Evolutionary conservation across 495 filamentous ascomycete species (phyloP), one percentile per base, ranked within the genome.

Genomic region (Podospora tetraspora): DNA sequence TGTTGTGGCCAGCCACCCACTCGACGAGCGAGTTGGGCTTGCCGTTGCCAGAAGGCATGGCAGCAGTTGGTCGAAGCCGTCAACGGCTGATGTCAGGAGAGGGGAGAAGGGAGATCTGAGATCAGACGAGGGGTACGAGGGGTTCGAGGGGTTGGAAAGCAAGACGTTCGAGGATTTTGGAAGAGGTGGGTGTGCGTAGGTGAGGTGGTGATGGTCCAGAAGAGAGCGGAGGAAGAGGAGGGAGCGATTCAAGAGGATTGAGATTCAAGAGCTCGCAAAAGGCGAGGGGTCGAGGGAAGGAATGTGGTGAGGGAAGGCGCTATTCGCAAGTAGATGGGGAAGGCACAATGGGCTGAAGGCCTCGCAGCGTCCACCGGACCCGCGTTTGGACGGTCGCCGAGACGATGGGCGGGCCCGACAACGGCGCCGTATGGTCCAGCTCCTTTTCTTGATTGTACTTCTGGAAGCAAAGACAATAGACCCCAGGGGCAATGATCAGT

Each of bases 1-100:
- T 34, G 25, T 80, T 81, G 56, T 76, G 76, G 32, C 80, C 80
- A 1, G 80, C 63, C 62, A 81, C 72, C 81, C 81, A 83, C 69
- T 83, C 80, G 10, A 67, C 58, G 24, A 76, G 27, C 9, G 75
- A 74, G 32, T 73, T 64, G 27, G 74, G 74, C 43, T 52, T 52
- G 43, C 37, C 16, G 12, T 9, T 58, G 56, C 25, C 16, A 24
- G 52, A 56, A 60, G 75, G 70, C 75, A 77, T 77, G 29, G 62
- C 64, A 22, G 3, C 59, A 29, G 29, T 16, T 64, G 21, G 21
- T 59, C 21, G 58, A 43, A 57, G 57, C 32, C 23, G 22, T 60
- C 22, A 29, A 52, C 21, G 59, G 59, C 22, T 25, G 59, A 4
- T 60, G n/a, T 52, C 13, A 62, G n/a, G n/a, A n/a, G n/a, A 27